These are phyloP conservation scores for Pseudoneurospora amorphoporcata DNA, from an alignment of 495 filamentous ascomycete genomes.

Conservation along the genomic window DNA sequence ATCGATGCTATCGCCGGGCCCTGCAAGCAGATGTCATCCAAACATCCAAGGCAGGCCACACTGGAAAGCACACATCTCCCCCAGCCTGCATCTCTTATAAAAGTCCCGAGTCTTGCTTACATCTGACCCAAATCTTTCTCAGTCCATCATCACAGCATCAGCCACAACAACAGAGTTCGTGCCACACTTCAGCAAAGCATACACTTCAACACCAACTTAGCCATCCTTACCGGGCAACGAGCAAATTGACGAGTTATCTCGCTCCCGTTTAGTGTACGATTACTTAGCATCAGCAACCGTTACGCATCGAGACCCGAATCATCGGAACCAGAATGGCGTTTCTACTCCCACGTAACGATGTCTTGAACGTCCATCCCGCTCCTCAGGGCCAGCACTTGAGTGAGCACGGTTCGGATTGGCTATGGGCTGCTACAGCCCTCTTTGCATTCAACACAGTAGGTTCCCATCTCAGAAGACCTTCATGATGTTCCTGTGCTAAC, in stretches of 20 bases:
- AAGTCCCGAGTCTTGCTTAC: background rate
- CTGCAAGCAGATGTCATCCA: background rate
- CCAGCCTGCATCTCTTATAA: background rate
- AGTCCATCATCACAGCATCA: background rate
- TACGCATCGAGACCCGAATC: background rate
- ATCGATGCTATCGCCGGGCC: background rate
- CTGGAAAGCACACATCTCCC: background rate
- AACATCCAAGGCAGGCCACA: background rate
- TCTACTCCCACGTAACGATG: constrained; percentile 26
- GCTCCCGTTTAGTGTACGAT: background rate
- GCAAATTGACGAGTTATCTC: background rate
- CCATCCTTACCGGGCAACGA: background rate
- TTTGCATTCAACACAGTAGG: constrained; percentile 29
- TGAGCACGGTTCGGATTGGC: constrained; percentile 37
- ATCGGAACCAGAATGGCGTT: constrained; percentile 8
- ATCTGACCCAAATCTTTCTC: background rate
- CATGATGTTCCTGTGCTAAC: background rate
- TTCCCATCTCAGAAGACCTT: background rate
- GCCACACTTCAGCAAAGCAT: background rate
- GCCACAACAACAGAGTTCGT: background rate
- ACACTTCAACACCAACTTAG: background rate
- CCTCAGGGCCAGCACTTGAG: constrained; percentile 26
- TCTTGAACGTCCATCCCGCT: constrained; percentile 35
- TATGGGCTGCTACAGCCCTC: constrained; percentile 35
- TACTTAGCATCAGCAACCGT: background rate